These are phyloP conservation scores for Cryptomeria japonica DNA, from an alignment of 75 land plant genomes.

Conservation along the genomic window DNA sequence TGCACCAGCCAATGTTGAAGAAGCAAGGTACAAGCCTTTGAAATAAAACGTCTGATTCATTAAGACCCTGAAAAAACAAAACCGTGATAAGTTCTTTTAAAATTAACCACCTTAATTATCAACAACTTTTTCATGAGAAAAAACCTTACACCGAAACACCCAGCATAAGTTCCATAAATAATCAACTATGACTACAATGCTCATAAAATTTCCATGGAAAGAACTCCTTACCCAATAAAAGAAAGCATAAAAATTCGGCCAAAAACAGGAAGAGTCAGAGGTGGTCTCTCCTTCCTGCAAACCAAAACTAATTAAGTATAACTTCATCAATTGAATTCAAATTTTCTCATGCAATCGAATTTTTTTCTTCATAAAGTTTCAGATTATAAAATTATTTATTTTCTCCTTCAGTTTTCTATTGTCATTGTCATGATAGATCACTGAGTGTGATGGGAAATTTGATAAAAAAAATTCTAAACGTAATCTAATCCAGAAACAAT, in stretches of 20 bases:
- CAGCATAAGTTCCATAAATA: background rate
- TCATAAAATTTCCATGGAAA: background rate
- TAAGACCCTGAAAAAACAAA: conserved; percentile 20
- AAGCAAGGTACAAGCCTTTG: conserved; percentile 36
- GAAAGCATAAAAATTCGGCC: background rate
- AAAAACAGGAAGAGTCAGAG: background rate
- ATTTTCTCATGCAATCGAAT: background rate
- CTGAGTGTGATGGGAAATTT: too few relatives aligned
- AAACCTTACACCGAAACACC: background rate
- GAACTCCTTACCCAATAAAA: background rate
- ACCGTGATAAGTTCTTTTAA: background rate
- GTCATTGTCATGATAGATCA: too few relatives aligned
- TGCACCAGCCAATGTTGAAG: conserved; percentile 40
- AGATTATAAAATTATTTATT: too few relatives aligned
- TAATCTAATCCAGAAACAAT: too few relatives aligned
- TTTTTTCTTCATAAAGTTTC: too few relatives aligned
- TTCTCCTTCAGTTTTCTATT: too few relatives aligned
- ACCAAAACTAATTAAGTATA: background rate
- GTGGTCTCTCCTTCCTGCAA: background rate
- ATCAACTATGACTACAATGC: background rate
- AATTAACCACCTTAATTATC: background rate
- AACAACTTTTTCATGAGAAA: background rate
- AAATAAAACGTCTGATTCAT: conserved; percentile 37
- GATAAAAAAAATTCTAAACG: too few relatives aligned
- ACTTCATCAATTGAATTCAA: background rate